Evolutionary conservation across 73 alveolate genomes (phyloP), one percentile per base, ranked within the genome.

Genomic region (Paramecium sonneborni): DNA sequence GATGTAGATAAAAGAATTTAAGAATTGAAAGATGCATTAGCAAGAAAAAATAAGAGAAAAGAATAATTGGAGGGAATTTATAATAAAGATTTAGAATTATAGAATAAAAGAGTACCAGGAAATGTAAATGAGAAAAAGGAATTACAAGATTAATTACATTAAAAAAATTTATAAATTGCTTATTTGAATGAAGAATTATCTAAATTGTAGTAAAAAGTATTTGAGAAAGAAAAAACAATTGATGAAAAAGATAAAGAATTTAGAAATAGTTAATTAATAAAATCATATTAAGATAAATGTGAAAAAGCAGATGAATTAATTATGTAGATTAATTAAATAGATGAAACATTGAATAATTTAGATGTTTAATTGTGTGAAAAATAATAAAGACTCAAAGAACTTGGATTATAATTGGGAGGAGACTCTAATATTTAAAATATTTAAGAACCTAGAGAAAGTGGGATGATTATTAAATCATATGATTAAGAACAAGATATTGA

Each of bases 41-140:
- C 84, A 62, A 62, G 84, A 24, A 62, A 62, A 26, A 62, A 62
- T 12, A 62, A 62, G 44, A 62, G 84, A 62, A 62, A 62, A 62
- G 84, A 62, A 30, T 12, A 62, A 62, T 24, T 62, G 6, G 84
- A 62, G 26, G 84, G 84, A 1, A n/a, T 62, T 0, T 30, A 11
- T 32, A 30, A 30, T 32, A 62, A 62, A 24, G 84, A 62, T 62
- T 26, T 14, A 30, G 48, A 26, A 26, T 26, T 32, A 6, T 26
- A 14, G 12, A 12, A 30, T 52, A n/a, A 52, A 14, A 52, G 68
- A 5, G 68, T 62, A 8, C 39, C 84, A 26, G 39, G 24, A 23
- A 32, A 20, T 30, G 46, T 62, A 23, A 62, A 62, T 62, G 84
- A 62, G 26, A 62, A 62, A 12, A 62, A 62, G 48, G 5, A 62